Percentiles rank a stretch among this genome's conserved stretches.
Conservation (phyloP, 441 rosid genomes). For the Omphalea diandra region DNA sequence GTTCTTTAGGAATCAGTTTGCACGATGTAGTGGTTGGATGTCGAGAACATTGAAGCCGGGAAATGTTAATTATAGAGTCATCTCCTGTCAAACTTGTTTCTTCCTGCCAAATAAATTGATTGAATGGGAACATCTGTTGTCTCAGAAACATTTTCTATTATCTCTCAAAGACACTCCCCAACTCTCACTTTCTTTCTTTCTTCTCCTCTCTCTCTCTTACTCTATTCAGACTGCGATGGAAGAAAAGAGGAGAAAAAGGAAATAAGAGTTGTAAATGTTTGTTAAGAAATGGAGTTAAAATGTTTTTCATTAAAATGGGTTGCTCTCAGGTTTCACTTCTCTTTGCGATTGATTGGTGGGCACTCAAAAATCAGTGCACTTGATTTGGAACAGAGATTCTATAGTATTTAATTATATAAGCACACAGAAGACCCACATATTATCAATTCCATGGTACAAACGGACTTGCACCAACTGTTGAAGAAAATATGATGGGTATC, state of each 20-base stretch:
- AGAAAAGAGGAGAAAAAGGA: not conserved
- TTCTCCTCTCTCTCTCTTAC: no score
- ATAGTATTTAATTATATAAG: not conserved
- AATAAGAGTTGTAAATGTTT: not conserved
- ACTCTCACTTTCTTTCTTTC: not conserved
- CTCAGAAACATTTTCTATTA: not conserved
- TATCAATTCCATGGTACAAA: no score
- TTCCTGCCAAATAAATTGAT: constrained; percentile 24
- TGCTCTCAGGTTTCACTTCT: no score
- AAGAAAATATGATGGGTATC: not conserved
- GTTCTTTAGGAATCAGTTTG: constrained; percentile 4
- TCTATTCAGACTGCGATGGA: not conserved
- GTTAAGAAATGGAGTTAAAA: no score
- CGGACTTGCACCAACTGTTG: no score
- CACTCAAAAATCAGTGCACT: not conserved
- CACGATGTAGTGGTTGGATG: constrained; percentile 25
- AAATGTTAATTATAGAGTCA: no score
- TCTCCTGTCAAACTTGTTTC: constrained; percentile 8
- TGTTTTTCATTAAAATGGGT: no score
- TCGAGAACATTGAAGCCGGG: no score
- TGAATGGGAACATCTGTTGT: not conserved
- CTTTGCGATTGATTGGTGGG: no score
- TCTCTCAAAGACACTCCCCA: constrained; percentile 3
- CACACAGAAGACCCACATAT: no score
- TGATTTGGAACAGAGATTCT: not conserved